A percentile compares a stretch with the other conserved stretches of the same genome.
Conservation (phyloP, 192 early-diverging fungal genomes). For the Jimgerdemannia lactiflua region DNA sequence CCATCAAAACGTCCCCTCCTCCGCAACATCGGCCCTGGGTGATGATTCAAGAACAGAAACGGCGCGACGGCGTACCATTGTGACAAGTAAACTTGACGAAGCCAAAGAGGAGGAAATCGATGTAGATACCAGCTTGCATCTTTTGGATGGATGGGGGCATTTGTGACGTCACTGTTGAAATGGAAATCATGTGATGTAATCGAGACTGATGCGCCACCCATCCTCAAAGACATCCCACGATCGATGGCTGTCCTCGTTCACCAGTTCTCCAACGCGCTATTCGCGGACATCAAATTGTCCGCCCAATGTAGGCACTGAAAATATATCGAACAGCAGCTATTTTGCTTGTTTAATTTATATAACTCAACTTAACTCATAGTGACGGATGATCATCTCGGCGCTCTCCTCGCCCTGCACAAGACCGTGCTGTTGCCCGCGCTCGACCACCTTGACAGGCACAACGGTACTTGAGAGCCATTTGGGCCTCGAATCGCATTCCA, state of each 20-base stretch:
- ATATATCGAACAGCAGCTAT: no score
- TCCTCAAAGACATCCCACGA: neutral
- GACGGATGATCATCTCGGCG: neutral
- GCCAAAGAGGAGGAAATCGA: neutral
- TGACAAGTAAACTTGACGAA: neutral
- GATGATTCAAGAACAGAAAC: neutral
- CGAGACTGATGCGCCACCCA: neutral
- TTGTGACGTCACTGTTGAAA: neutral
- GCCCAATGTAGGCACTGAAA: neutral
- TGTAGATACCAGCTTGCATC: neutral
- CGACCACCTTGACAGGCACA: neutral
- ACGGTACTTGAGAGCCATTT: neutral
- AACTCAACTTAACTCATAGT: neutral
- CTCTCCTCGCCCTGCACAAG: neutral
- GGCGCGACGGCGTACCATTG: neutral
- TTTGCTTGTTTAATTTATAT: no score
- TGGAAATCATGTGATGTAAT: neutral
- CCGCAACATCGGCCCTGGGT: neutral
- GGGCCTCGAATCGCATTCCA: no score
- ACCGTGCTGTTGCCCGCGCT: neutral
- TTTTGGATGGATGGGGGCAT: neutral
- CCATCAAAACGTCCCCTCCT: slow-evolving; percentile 1
- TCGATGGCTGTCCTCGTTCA: neutral
- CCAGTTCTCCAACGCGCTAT: neutral
- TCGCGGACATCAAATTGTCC: neutral